phyloP scores from a whole-genome alignment of 2,329 filamentous ascomycete species.

The Fusarium sp. region DNA sequence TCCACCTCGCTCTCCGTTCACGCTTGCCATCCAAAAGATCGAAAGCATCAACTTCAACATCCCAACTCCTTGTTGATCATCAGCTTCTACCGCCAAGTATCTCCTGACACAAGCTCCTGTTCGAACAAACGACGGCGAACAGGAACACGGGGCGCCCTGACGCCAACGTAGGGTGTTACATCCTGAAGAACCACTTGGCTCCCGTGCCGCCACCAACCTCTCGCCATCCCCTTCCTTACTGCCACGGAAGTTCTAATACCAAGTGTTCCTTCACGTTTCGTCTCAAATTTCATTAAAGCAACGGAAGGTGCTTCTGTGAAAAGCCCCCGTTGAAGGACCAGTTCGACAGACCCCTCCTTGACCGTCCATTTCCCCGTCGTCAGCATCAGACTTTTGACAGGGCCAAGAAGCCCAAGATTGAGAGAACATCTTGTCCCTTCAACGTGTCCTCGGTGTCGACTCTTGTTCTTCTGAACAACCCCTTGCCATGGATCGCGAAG shows the following conservation, averaged over 20 bases:
- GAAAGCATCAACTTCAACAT: constrained; percentile 7
- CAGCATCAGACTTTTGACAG: background rate
- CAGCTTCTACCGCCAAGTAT: background rate
- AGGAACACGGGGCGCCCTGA: background rate
- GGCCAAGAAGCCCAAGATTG: background rate
- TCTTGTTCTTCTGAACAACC: no score
- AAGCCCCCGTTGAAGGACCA: background rate
- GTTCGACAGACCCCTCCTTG: background rate
- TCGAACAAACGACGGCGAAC: no score
- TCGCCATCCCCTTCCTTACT: background rate
- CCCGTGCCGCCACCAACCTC: background rate
- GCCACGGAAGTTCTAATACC: background rate
- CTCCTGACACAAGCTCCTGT: background rate
- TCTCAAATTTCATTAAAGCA: background rate
- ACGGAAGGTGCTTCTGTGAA: no score
- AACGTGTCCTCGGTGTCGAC: background rate
- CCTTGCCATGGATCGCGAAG: constrained; percentile 1
- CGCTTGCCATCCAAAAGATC: background rate
- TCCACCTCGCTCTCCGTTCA: background rate
- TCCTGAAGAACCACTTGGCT: background rate
- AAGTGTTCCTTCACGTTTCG: background rate
- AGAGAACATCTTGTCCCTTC: background rate
- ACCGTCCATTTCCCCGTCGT: background rate
- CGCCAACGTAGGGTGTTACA: background rate
- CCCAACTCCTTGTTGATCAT: background rate